Conservation (phyloP, 495 filamentous ascomycete species). For the Daldinia grandis region DNA sequence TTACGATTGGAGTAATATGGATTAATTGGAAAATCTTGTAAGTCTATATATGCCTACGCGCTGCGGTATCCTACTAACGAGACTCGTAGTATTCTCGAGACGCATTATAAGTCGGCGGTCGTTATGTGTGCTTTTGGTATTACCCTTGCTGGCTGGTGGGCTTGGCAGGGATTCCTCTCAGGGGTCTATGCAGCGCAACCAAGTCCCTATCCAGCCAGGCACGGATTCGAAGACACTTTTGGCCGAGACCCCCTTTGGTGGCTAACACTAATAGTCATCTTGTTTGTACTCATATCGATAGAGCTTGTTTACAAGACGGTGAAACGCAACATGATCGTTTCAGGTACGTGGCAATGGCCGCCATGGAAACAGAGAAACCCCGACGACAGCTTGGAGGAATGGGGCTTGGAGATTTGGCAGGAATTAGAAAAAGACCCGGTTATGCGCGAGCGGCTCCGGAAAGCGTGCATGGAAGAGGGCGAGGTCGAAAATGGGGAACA, state of each 20-base stretch:
- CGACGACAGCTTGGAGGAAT: constrained; percentile 50
- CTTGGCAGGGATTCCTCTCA: constrained; percentile 81
- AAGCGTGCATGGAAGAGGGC: constrained; percentile 24
- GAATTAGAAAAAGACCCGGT: constrained; percentile 53
- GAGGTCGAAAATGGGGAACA: constrained; percentile 24
- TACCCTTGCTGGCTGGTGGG: constrained; percentile 59
- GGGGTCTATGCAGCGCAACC: constrained; percentile 66
- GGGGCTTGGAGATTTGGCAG: constrained; percentile 59
- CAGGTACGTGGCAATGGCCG: constrained; percentile 50
- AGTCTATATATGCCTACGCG: constrained; percentile 30
- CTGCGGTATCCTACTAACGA: background rate
- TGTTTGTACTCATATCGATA: constrained; percentile 45
- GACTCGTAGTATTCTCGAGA: constrained; percentile 67
- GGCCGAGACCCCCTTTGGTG: constrained; percentile 80
- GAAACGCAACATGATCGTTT: constrained; percentile 48
- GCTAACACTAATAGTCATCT: constrained; percentile 65
- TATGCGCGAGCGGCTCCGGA: constrained; percentile 43
- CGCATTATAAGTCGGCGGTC: constrained; percentile 80
- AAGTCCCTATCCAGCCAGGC: constrained; percentile 73
- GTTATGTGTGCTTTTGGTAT: constrained; percentile 68
- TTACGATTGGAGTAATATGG: constrained; percentile 72
- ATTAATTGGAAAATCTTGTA: constrained; percentile 81
- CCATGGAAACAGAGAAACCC: constrained; percentile 33
- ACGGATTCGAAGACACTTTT: constrained; percentile 70
- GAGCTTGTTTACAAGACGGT: constrained; percentile 49